These are phyloP conservation scores for Microsporum canis DNA, from an alignment of 2,329 filamentous ascomycete genomes.

Conservation along the genomic window DNA sequence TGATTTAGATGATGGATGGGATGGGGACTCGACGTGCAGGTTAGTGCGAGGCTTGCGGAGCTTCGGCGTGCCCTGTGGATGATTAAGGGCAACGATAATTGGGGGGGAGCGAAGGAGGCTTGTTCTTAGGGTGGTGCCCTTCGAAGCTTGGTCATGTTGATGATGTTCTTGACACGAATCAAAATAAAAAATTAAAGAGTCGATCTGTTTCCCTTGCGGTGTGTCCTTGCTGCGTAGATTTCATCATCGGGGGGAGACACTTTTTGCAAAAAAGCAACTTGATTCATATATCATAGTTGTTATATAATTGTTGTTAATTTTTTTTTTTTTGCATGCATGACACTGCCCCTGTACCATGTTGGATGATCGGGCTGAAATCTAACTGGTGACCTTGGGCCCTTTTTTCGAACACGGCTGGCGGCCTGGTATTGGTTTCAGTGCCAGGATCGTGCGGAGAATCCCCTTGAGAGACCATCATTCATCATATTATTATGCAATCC, in stretches of 20 bases:
- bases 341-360: conserved; percentile 6
- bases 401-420: conserved; percentile 5
- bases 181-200: not conserved
- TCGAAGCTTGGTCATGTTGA: conserved; percentile 2
- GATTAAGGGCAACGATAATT: not conserved
- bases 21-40: not conserved
- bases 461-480: not conserved
- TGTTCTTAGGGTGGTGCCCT: not conserved
- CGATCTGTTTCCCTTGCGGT: not conserved
- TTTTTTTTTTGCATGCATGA: conserved; percentile 4
- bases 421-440: conserved; percentile 3
- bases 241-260: not conserved
- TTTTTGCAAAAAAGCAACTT: not conserved
- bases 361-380: conserved; percentile 5
- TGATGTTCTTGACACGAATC: not conserved
- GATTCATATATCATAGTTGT: not conserved
- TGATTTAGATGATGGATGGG: not conserved
- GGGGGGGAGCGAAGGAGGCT: not conserved
- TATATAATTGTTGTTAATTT: not conserved
- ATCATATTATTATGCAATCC: not conserved
- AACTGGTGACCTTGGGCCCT: not conserved
- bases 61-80: not conserved
- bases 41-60: conserved; percentile 3
- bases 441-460: conserved; percentile 2
- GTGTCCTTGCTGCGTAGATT: not conserved